These are phyloP conservation scores for Phialocephala subalpina DNA, from an alignment of 2,329 filamentous ascomycete genomes.

Conservation along the genomic window DNA sequence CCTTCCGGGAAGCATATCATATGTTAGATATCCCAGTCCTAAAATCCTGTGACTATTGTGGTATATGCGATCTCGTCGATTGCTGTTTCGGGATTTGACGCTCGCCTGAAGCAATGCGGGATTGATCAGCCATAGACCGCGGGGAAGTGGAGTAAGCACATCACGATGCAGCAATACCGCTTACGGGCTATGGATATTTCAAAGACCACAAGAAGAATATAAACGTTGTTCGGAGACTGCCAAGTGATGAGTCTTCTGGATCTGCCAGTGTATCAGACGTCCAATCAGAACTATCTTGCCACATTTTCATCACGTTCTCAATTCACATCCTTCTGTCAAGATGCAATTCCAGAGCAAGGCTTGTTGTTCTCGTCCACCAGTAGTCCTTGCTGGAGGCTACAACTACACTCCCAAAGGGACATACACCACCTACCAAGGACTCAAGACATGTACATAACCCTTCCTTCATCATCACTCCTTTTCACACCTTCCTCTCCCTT, in stretches of 20 bases:
- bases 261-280: background rate
- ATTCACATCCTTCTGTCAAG: background rate
- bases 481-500: background rate
- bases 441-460: constrained; percentile 44
- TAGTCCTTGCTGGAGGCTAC: constrained; percentile 43
- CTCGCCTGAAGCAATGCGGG: constrained; percentile 6
- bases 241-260: background rate
- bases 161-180: background rate
- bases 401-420: constrained; percentile 42
- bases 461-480: background rate
- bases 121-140: constrained; percentile 8
- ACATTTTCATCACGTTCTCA: background rate
- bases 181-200: background rate
- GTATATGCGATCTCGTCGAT: background rate
- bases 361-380: constrained; percentile 38
- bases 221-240: background rate
- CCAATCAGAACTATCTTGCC: background rate
- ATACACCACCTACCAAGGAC: constrained; percentile 41
- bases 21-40: too few relatives aligned
- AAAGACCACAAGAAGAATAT: background rate
- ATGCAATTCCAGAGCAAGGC: constrained; percentile 33
- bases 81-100: constrained; percentile 3
- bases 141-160: background rate
- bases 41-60: background rate
- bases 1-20: too few relatives aligned